A percentile compares a stretch with the other conserved stretches of the same genome.
These are phyloP conservation scores for Pleurotus djamor DNA, from an alignment of 768 basidiomycete species.

Conservation along the genomic window DNA sequence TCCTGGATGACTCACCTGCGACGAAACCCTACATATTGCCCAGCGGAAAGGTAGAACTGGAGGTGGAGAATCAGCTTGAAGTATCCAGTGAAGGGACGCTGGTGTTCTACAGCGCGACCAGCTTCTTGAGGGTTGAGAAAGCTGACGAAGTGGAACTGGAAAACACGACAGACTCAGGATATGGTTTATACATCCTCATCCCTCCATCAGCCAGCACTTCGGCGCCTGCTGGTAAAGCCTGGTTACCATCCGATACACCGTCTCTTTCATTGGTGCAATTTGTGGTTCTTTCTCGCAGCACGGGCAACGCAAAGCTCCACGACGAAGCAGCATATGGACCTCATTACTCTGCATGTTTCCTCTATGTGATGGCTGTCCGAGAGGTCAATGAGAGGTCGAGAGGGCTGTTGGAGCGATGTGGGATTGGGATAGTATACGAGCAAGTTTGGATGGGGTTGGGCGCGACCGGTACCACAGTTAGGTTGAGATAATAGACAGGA, in stretches of 20 bases:
- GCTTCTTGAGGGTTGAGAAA: not conserved
- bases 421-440: not conserved
- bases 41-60: too few relatives aligned
- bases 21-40: not conserved
- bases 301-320: not conserved
- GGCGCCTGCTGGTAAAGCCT: not conserved
- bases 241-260: not conserved
- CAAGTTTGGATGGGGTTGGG: not conserved
- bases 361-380: slow-evolving; percentile 2
- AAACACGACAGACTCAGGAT: not conserved
- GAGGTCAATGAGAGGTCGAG: not conserved
- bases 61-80: too few relatives aligned
- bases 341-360: not conserved
- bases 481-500: too few relatives aligned
- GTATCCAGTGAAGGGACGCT: not conserved
- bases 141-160: not conserved
- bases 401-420: not conserved
- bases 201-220: not conserved
- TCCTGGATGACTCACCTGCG: not conserved
- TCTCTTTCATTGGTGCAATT: not conserved
- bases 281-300: not conserved
- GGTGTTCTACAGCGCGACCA: not conserved
- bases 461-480: not conserved
- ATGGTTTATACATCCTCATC: not conserved
- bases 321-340: not conserved